Evolutionary conservation across 2,329 filamentous ascomycete species (phyloP).

Genomic region (Fusarium protoensiforme): DNA sequence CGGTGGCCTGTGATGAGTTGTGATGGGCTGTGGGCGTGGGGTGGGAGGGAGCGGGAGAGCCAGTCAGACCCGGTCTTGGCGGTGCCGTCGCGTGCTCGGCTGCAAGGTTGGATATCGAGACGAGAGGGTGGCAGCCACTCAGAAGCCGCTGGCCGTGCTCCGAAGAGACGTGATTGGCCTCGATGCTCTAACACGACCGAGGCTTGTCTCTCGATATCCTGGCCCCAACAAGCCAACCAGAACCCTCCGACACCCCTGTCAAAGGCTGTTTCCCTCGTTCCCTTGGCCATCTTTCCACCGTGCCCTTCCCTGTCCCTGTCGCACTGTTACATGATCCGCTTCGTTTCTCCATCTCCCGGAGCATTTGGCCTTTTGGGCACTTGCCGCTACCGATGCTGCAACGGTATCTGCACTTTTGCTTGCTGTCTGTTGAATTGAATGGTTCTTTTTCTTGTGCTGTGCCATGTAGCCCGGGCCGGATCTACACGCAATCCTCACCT

Average conservation of each 20-base stretch:
- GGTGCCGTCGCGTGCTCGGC: constrained; percentile 24
- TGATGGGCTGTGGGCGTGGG: constrained; percentile 9
- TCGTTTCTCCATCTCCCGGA: constrained; percentile 13
- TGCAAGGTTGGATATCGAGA: not conserved
- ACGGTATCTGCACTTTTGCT: constrained; percentile 12
- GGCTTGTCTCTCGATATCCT: not conserved
- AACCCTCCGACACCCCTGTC: constrained; percentile 28
- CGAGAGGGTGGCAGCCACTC: not conserved
- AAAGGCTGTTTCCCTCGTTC: constrained; percentile 11
- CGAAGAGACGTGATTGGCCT: constrained; percentile 21
- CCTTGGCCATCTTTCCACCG: not conserved
- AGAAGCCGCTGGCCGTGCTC: not conserved
- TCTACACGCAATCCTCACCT: constrained; percentile 11
- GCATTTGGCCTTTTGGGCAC: constrained; percentile 30
- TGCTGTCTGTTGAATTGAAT: not conserved
- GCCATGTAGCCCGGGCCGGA: constrained; percentile 9
- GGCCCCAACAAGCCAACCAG: constrained; percentile 24
- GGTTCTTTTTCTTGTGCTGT: not conserved
- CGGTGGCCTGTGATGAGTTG: constrained; percentile 7
- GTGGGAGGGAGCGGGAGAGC: constrained; percentile 6
- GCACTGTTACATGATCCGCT: constrained; percentile 4
- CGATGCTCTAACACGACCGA: not conserved
- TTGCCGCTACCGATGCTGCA: constrained; percentile 31
- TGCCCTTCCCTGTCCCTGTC: constrained; percentile 10
- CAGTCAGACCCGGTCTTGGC: constrained; percentile 29